Conservation (phyloP, 106 monocot genomes). For the Dendrobium catenatum region DNA sequence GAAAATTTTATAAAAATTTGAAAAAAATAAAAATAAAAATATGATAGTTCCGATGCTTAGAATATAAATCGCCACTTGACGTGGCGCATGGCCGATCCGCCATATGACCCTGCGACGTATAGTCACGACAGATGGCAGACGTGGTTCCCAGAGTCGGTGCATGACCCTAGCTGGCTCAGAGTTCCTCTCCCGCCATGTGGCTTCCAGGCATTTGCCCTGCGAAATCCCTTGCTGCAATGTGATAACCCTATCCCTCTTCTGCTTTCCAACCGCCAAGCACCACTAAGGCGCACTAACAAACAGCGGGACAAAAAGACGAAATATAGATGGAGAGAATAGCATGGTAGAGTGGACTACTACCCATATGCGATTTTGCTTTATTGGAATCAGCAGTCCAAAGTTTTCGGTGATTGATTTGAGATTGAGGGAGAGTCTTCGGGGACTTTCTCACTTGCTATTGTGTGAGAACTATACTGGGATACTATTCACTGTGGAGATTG, state of each 20-base stretch:
- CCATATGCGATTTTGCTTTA: background rate
- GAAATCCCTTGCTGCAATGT: background rate
- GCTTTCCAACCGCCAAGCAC: background rate
- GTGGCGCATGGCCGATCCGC: background rate
- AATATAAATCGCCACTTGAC: background rate
- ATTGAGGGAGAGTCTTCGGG: too few relatives aligned
- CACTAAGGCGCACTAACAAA: background rate
- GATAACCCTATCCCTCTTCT: constrained; percentile 1
- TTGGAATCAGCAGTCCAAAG: background rate
- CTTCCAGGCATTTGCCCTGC: background rate
- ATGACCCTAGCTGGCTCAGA: background rate
- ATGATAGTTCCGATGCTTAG: too few relatives aligned
- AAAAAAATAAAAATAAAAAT: too few relatives aligned
- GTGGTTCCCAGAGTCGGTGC: background rate
- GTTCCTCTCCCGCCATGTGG: background rate
- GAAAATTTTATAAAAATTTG: too few relatives aligned
- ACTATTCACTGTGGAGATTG: too few relatives aligned
- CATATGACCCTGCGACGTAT: background rate
- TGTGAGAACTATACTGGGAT: too few relatives aligned
- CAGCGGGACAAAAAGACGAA: background rate
- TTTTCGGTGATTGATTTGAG: background rate
- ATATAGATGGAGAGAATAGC: background rate
- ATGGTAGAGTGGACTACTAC: background rate
- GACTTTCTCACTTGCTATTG: too few relatives aligned
- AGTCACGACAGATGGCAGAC: background rate